Evolutionary conservation across 2,329 filamentous ascomycete genomes (phyloP).

Genomic region (Xylaria sp.): DNA sequence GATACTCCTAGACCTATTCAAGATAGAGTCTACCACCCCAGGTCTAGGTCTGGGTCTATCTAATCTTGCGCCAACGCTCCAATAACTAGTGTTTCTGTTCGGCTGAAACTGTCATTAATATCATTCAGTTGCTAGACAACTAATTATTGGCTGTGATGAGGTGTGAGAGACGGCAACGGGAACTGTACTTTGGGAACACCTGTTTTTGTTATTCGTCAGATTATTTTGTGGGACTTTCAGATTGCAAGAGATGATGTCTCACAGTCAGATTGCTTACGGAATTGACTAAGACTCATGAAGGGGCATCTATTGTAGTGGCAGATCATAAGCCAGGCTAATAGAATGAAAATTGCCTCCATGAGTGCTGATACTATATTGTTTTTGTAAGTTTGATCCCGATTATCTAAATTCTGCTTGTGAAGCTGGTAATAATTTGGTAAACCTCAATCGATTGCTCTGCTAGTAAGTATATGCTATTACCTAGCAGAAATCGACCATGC

Average conservation of each 20-base stretch:
- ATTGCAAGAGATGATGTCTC: not conserved
- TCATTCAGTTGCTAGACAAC: not conserved
- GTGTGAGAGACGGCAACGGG: not conserved
- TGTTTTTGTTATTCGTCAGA: not conserved
- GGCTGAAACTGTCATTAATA: slow-evolving; percentile 9
- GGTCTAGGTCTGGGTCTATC: slow-evolving; percentile 35
- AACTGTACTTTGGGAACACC: not conserved
- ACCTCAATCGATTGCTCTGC: not conserved
- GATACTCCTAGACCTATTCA: slow-evolving; percentile 21
- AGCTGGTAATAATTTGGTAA: not conserved
- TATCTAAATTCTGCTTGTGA: not conserved
- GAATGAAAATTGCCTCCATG: not conserved
- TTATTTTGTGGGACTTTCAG: not conserved
- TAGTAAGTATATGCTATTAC: not conserved
- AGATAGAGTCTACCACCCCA: slow-evolving; percentile 17
- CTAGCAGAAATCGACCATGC: not conserved
- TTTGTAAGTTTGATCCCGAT: not conserved
- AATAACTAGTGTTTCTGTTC: not conserved
- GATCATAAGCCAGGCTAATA: slow-evolving; percentile 14
- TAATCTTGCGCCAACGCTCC: slow-evolving; percentile 7
- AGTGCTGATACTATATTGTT: not conserved
- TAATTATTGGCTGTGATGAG: not conserved
- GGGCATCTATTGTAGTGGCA: not conserved
- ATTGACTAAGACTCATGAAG: not conserved
- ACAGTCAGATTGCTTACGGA: not conserved